Evolutionary conservation across 257 asterid species (phyloP), one percentile per base, ranked within the genome.

Genomic region (Solanum virginianum): DNA sequence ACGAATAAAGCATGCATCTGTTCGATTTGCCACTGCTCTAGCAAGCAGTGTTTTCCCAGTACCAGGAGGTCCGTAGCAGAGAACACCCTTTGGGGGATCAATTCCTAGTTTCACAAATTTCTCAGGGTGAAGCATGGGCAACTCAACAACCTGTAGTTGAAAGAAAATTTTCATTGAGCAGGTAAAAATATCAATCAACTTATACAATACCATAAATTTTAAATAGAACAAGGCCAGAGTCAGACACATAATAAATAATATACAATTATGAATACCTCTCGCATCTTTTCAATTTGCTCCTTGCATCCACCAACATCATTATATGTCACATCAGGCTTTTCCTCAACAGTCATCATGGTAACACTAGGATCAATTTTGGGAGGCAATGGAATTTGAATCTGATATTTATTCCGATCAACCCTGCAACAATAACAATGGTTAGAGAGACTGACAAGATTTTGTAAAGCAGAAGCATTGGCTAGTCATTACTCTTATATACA

Each of bases 321-420:
- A 70, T 95, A 97, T 32, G 99, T 97, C 29, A 97, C 99, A 91
- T 95, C 98, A 13, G 99, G 99, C 86, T 97, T 97, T 90, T 97
- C 99, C 90, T 95, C 99, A 71, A 97, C 98, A 20, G 99, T 97
- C 99, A 97, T 97, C 99, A 97, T 97, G 54, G 99, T 97, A 45
- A 97, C 98, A 86, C 98, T 97, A 77, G 99, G 99, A 90, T 97
- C 99, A 88, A 97, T 97, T 89, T 95, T 97, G 5, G 99, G 99
- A 29, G 99, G 99, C 89, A 97, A 86, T 2, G 98, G 99, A 83
- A 97, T 97, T 92, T 97, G 99, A 86, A 97, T 97, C 90, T 97
- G 99, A 87, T 95, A 97, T 84, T 97, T 97, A 72, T 94, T 97
- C 79, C 98, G 90, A 90, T 97, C 99, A 84, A 97, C 99, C 47